Percentiles rank a stretch among this genome's conserved stretches.
These are phyloP conservation scores for Alternaria sp. DNA, from an alignment of 2,329 filamentous ascomycete species.

Conservation along the genomic window DNA sequence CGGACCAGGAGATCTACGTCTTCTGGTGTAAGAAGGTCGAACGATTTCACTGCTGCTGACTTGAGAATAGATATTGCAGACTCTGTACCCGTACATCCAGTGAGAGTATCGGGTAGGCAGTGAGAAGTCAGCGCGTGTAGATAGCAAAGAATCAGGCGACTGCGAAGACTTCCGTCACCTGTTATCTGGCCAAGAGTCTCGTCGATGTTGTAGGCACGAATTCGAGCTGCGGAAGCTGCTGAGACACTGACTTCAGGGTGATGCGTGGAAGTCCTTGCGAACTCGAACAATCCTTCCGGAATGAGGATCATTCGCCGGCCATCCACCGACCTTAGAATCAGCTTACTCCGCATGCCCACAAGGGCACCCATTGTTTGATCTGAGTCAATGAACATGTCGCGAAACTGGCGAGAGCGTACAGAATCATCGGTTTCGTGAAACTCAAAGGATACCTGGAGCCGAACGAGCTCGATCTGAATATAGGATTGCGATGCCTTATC, in stretches of 20 bases:
- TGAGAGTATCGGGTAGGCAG: conserved; percentile 61
- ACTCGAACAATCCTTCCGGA: not conserved
- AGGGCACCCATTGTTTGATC: conserved; percentile 36
- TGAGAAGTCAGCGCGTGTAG: conserved; percentile 65
- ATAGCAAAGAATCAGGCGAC: conserved; percentile 61
- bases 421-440: not conserved
- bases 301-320: not conserved
- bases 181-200: conserved; percentile 58
- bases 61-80: conserved; percentile 59
- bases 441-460: conserved; percentile 24
- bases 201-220: conserved; percentile 62
- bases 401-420: conserved; percentile 37
- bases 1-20: conserved; percentile 29
- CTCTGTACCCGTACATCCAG: conserved; percentile 62
- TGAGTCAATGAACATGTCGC: conserved; percentile 35
- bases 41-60: conserved; percentile 61
- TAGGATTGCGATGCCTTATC: not conserved
- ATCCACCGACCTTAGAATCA: conserved; percentile 26
- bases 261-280: conserved; percentile 1
- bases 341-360: conserved; percentile 33
- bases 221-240: conserved; percentile 21
- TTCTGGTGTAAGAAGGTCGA: conserved; percentile 45
- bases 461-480: conserved; percentile 25
- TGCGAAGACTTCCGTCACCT: conserved; percentile 61
- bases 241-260: conserved; percentile 24